Conservation (phyloP, 1,139 yeast genomes). For the Suhomyces ambrosiae region DNA sequence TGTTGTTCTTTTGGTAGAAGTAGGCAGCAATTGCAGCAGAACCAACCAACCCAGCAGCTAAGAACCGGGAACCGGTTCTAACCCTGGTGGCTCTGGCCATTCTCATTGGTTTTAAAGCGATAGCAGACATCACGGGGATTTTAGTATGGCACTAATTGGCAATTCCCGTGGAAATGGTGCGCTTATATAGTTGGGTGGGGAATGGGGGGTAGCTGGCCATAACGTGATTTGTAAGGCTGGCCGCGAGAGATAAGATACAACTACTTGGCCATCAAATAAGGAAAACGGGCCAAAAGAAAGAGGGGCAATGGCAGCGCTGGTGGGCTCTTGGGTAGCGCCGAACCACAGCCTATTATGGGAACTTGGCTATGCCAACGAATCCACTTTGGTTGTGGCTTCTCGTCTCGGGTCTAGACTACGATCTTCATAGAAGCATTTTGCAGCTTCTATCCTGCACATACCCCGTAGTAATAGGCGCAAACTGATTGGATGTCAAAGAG, state of each 20-base stretch:
- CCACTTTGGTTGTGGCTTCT: too few species aligned
- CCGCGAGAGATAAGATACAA: background rate
- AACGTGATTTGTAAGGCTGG: conserved; percentile 4
- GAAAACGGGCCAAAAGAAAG: too few species aligned
- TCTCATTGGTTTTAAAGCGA: conserved; percentile 18
- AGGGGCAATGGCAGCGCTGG: background rate
- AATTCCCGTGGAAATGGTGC: background rate
- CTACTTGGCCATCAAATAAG: too few species aligned
- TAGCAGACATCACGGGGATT: conserved; percentile 27
- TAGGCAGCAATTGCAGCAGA: conserved; percentile 26
- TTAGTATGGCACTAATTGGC: too few species aligned
- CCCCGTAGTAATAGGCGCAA: conserved; percentile 1
- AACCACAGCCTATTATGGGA: too few species aligned
- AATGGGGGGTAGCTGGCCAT: conserved; percentile 1
- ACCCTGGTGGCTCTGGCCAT: conserved; percentile 9
- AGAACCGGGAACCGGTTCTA: conserved; percentile 10
- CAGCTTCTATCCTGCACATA: conserved; percentile 2
- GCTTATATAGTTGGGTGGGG: conserved; percentile 5
- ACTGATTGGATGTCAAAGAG: conserved; percentile 4
- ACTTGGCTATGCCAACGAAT: too few species aligned
- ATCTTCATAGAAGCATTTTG: too few species aligned
- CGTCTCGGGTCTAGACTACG: too few species aligned
- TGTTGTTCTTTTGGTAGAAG: conserved; percentile 14
- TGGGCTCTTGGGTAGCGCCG: too few species aligned
- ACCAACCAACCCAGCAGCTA: conserved; percentile 26